phyloP scores from a whole-genome alignment of 768 basidiomycete genomes.

The Boletus edulis region DNA sequence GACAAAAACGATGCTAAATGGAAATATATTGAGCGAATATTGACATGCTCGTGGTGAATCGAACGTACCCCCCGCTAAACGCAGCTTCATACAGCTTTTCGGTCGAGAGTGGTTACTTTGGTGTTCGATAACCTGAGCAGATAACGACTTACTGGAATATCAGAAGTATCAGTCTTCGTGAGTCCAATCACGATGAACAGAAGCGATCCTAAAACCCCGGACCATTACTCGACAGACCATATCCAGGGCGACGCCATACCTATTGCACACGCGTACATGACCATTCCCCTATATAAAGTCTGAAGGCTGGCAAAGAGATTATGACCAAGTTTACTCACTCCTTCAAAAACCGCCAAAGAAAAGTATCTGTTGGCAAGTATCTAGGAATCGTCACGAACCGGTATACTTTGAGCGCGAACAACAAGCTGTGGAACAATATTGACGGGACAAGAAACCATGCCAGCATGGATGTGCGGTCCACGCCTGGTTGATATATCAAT shows the following conservation, averaged over 20 bases:
- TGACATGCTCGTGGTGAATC: neutral
- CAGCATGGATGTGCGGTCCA: no score
- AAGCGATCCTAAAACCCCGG: conserved; percentile 11
- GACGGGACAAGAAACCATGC: no score
- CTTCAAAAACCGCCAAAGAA: no score
- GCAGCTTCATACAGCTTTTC: conserved; percentile 11
- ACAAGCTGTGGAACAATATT: no score
- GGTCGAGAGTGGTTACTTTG: neutral
- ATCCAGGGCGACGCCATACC: conserved; percentile 1
- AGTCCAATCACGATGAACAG: conserved; percentile 13
- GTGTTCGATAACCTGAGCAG: neutral
- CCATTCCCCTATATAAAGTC: conserved; percentile 16
- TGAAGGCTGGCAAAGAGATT: no score
- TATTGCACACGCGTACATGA: conserved; percentile 19
- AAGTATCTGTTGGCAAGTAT: no score
- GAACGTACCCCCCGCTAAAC: conserved; percentile 8
- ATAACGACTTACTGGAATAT: conserved; percentile 8
- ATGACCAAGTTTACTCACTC: no score
- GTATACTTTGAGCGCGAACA: no score
- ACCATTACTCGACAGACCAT: neutral
- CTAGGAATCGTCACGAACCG: no score
- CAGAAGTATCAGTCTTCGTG: neutral
- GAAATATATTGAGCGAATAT: neutral
- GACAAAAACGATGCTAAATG: neutral
- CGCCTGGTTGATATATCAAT: no score